phyloP scores from a whole-genome alignment of 768 basidiomycete genomes.

The Tricholoma terreum region DNA sequence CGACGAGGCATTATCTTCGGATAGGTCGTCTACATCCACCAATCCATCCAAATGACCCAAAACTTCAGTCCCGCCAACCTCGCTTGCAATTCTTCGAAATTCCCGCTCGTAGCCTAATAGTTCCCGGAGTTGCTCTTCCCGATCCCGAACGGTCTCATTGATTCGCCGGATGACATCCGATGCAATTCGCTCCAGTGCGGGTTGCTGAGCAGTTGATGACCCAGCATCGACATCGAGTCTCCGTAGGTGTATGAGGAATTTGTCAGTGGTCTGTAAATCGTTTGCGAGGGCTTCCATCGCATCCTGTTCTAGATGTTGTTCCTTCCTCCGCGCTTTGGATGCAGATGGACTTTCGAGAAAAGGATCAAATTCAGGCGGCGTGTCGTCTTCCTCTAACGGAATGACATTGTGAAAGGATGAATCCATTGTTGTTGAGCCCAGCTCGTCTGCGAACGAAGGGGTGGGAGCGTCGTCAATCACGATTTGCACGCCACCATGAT shows the following conservation, averaged over 20 bases:
- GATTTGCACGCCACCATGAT: conserved; percentile 30
- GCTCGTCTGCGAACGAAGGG: conserved; percentile 44
- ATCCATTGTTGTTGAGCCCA: conserved; percentile 27
- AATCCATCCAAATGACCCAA: conserved; percentile 69
- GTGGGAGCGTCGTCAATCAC: conserved; percentile 27
- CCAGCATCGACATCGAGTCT: conserved; percentile 57
- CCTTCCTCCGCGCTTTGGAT: conserved; percentile 26
- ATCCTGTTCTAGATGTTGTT: conserved; percentile 41
- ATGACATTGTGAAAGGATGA: conserved; percentile 27
- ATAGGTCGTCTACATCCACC: conserved; percentile 41
- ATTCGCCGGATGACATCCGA: conserved; percentile 74
- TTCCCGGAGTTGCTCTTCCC: conserved; percentile 80
- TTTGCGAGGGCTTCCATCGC: conserved; percentile 71
- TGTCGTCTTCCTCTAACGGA: conserved; percentile 26
- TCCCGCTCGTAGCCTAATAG: conserved; percentile 77
- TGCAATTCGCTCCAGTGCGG: conserved; percentile 64
- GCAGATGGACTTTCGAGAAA: conserved; percentile 38
- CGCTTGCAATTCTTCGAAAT: conserved; percentile 71
- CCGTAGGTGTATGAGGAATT: conserved; percentile 71
- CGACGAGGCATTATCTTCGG: conserved; percentile 29
- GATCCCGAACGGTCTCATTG: conserved; percentile 70
- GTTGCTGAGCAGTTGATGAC: conserved; percentile 34
- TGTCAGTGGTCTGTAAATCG: conserved; percentile 74
- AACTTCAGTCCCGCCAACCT: conserved; percentile 74
- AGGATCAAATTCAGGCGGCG: conserved; percentile 40